Conservation (phyloP, 306 rosid genomes). For the Myrica gale region DNA sequence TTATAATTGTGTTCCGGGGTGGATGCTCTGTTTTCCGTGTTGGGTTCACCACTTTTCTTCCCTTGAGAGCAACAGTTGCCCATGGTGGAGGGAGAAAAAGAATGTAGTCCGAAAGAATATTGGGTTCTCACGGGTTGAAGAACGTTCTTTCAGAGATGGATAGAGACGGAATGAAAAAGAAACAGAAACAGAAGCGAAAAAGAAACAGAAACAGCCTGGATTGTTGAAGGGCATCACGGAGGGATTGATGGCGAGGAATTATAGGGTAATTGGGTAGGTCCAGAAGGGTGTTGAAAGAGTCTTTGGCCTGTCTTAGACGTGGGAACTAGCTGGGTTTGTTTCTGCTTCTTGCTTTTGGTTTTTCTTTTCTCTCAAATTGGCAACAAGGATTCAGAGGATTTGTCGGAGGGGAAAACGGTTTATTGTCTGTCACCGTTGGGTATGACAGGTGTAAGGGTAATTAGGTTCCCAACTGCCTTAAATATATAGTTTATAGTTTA, state of each 20-base stretch:
- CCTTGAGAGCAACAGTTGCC: constrained; percentile 94
- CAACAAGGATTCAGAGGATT: constrained; percentile 39
- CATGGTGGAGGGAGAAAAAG: constrained; percentile 47
- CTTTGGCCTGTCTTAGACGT: constrained; percentile 23
- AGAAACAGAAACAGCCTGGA: constrained; percentile 44
- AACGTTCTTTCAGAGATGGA: constrained; percentile 23
- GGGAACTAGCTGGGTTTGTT: constrained; percentile 6
- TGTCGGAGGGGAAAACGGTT: constrained; percentile 29
- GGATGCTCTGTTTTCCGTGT: constrained; percentile 35
- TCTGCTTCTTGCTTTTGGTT: not conserved
- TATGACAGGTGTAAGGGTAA: not conserved
- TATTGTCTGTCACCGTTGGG: not conserved
- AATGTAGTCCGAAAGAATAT: constrained; percentile 32
- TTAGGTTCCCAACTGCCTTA: not conserved
- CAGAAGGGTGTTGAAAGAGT: constrained; percentile 35
- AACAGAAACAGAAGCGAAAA: constrained; percentile 19
- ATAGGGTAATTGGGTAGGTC: constrained; percentile 32
- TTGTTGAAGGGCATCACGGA: constrained; percentile 34
- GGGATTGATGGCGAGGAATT: constrained; percentile 66
- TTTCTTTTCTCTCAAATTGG: not conserved
- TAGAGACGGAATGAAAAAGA: constrained; percentile 11
- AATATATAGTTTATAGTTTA: not conserved
- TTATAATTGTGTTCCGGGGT: not conserved
- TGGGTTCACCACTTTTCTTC: constrained; percentile 40
- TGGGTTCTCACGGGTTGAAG: constrained; percentile 48